phyloP scores from a whole-genome alignment of 805 yeast genomes.

The Hanseniaspora nectarophila region DNA sequence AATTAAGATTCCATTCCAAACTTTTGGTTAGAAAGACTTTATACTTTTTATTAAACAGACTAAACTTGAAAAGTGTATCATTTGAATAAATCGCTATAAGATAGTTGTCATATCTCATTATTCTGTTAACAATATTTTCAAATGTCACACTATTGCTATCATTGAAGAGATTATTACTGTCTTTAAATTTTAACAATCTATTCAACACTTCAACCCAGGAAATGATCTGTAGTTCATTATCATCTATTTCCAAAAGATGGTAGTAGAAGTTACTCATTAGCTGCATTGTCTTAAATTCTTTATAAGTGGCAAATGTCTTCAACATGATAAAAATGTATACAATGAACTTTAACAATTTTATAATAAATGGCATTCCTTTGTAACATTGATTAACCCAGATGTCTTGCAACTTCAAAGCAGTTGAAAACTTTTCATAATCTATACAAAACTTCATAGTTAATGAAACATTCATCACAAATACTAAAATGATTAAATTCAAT shows the following conservation, averaged over 20 bases:
- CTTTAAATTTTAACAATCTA: constrained; percentile 59
- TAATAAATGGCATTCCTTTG: constrained; percentile 35
- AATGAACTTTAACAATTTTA: constrained; percentile 52
- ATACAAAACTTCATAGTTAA: constrained; percentile 75
- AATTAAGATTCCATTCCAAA: constrained; percentile 84
- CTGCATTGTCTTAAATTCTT: constrained; percentile 52
- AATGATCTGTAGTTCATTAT: constrained; percentile 79
- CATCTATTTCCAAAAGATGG: constrained; percentile 56
- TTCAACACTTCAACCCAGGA: constrained; percentile 83
- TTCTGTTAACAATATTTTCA: constrained; percentile 86
- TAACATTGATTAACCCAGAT: constrained; percentile 32
- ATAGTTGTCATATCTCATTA: constrained; percentile 91
- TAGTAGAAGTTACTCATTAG: constrained; percentile 71
- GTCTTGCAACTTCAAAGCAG: constrained; percentile 27
- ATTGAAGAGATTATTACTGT: constrained; percentile 56
- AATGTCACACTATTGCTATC: constrained; percentile 70
- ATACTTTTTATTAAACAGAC: constrained; percentile 16
- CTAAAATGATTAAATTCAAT: constrained; percentile 59
- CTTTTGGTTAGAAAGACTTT: constrained; percentile 57
- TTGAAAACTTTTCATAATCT: constrained; percentile 42
- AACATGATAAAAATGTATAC: constrained; percentile 44
- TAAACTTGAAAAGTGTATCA: constrained; percentile 4
- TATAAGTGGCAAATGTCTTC: constrained; percentile 43
- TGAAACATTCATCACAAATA: constrained; percentile 69
- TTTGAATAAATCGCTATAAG: constrained; percentile 62